Evolutionary conservation across 2,329 filamentous ascomycete species (phyloP).

Genomic region (Microdochium paspali): DNA sequence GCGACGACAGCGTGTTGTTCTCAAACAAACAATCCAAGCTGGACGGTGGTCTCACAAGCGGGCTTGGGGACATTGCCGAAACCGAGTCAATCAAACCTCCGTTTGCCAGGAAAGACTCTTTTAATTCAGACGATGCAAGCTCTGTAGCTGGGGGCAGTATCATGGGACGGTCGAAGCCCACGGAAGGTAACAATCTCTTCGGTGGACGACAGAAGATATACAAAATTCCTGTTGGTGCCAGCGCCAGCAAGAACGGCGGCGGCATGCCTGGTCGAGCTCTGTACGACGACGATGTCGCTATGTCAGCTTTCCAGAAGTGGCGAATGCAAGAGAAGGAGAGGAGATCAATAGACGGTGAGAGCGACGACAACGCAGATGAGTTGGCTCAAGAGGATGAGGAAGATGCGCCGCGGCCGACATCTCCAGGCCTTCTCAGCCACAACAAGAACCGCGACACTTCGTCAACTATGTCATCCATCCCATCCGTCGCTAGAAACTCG

Average conservation of each 20-base stretch:
- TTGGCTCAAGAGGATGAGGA: constrained; percentile 27
- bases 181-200: constrained; percentile 87
- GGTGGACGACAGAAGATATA: constrained; percentile 95
- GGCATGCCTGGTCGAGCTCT: constrained; percentile 58
- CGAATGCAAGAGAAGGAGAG: constrained; percentile 49
- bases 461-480: constrained; percentile 67
- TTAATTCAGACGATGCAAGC: constrained; percentile 57
- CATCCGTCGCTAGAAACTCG: constrained; percentile 62
- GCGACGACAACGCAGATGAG: constrained; percentile 24
- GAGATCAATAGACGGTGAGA: constrained; percentile 28
- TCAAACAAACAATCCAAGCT: constrained; percentile 74
- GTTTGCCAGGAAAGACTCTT: constrained; percentile 55
- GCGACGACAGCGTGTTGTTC: constrained; percentile 85
- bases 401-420: constrained; percentile 35
- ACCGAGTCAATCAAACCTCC: constrained; percentile 65
- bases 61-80: constrained; percentile 80
- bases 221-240: constrained; percentile 56
- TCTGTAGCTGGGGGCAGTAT: constrained; percentile 54
- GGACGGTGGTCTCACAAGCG: constrained; percentile 53
- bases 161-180: constrained; percentile 75
- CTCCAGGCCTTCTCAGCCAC: constrained; percentile 52
- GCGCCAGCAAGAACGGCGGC: constrained; percentile 27
- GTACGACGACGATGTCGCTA: constrained; percentile 79
- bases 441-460: constrained; percentile 76
- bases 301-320: constrained; percentile 77